Conservation (phyloP, 768 basidiomycete genomes). For the Naganishia onofrii region DNA sequence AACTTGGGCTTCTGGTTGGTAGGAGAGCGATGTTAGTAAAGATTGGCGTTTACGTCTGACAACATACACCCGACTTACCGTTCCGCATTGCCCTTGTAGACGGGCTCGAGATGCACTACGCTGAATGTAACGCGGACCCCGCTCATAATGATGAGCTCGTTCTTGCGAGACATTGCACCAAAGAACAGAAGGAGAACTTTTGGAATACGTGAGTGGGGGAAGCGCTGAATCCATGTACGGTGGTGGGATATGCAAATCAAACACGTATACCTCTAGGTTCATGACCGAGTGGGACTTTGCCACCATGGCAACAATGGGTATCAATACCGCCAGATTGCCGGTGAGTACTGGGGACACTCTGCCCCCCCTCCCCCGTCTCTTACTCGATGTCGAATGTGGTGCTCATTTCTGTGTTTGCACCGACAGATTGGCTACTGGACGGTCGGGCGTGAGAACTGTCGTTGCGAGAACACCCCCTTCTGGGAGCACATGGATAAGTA, state of each 20-base stretch:
- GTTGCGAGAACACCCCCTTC: constrained; percentile 44
- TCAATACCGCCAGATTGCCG: constrained; percentile 48
- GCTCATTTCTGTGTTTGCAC: neutral
- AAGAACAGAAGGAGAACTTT: constrained; percentile 32
- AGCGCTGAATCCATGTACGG: neutral
- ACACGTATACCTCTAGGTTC: constrained; percentile 37
- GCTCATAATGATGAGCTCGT: constrained; percentile 11
- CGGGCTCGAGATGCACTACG: constrained; percentile 66
- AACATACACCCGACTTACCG: neutral
- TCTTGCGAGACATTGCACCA: constrained; percentile 58
- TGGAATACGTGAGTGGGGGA: constrained; percentile 40
- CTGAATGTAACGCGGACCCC: constrained; percentile 41
- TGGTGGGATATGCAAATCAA: too few species aligned
- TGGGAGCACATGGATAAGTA: constrained; percentile 43
- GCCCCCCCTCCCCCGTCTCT: too few species aligned
- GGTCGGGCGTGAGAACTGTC: constrained; percentile 28
- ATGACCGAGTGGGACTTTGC: constrained; percentile 49
- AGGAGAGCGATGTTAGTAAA: constrained; percentile 60
- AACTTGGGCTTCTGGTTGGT: constrained; percentile 73
- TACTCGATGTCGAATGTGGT: too few species aligned
- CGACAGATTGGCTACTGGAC: constrained; percentile 45
- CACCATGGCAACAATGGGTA: constrained; percentile 37
- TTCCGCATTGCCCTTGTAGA: neutral
- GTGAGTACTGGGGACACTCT: constrained; percentile 40
- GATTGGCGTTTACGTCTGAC: neutral